These are phyloP conservation scores for Paraphysoderma sedebokerense DNA, from an alignment of 371 early-diverging fungal genomes.

Conservation along the genomic window DNA sequence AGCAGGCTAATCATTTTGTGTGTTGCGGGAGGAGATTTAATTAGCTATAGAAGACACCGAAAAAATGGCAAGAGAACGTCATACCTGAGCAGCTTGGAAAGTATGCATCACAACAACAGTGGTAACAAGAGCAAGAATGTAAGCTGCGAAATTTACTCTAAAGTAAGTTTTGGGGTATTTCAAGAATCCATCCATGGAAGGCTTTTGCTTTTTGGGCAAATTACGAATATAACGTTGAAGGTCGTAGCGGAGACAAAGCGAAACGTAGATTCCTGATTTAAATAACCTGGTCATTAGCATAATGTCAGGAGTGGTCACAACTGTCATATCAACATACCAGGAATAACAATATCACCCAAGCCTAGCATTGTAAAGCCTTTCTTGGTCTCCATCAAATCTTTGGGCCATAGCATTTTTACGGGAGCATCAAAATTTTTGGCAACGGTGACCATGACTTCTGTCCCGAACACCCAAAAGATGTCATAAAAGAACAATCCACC, in stretches of 20 bases:
- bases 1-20: slow-evolving; percentile 52
- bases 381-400: slow-evolving; percentile 19
- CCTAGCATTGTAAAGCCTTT: slow-evolving; percentile 85
- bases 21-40: not conserved
- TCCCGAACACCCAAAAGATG: slow-evolving; percentile 97
- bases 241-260: slow-evolving; percentile 78
- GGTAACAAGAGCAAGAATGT: slow-evolving; percentile 64
- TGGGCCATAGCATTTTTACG: slow-evolving; percentile 89
- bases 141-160: slow-evolving; percentile 54
- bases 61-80: not conserved
- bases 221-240: slow-evolving; percentile 22
- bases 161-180: slow-evolving; percentile 77
- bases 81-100: slow-evolving; percentile 84
- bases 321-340: slow-evolving; percentile 30
- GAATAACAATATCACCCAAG: slow-evolving; percentile 94
- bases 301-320: not conserved
- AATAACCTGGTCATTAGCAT: not conserved
- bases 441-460: slow-evolving; percentile 95
- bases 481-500: slow-evolving; percentile 88
- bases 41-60: not conserved
- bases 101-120: slow-evolving; percentile 88
- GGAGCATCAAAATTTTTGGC: slow-evolving; percentile 94
- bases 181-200: slow-evolving; percentile 11
- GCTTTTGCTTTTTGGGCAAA: slow-evolving; percentile 19
- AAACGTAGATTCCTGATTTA: slow-evolving; percentile 61